A percentile compares a stretch with the other conserved stretches of the same genome.
Evolutionary conservation across 2,329 filamentous ascomycete species (phyloP).

Genomic region (Scolecobasidium constrictum): DNA sequence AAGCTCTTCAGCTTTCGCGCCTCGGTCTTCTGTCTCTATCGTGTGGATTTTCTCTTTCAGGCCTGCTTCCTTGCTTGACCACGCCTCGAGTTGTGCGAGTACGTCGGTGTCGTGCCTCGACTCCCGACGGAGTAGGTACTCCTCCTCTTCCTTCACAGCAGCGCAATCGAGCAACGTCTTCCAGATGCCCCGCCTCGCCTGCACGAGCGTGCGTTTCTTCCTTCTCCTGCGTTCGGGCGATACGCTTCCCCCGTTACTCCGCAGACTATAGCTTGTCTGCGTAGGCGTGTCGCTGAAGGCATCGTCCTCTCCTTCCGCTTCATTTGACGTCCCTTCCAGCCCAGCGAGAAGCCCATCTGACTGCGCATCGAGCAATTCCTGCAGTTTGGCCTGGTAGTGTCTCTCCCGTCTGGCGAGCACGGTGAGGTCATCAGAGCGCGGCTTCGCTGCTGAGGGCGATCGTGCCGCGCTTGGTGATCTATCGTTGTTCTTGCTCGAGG

Average conservation of each 20-base stretch:
- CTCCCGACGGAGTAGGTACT: conserved; percentile 47
- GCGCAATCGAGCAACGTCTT: conserved; percentile 53
- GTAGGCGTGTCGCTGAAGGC: conserved; percentile 40
- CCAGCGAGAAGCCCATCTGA: conserved; percentile 45
- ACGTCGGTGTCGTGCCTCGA: conserved; percentile 46
- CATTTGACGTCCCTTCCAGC: conserved; percentile 25
- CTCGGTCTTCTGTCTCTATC: conserved; percentile 42
- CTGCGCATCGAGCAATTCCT: conserved; percentile 50
- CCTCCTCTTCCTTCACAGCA: conserved; percentile 57
- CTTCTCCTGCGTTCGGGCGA: conserved; percentile 32
- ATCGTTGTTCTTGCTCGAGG: conserved; percentile 5
- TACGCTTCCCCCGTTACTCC: conserved; percentile 40
- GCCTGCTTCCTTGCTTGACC: conserved; percentile 45
- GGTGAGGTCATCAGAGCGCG: conserved; percentile 31
- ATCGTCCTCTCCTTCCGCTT: conserved; percentile 28
- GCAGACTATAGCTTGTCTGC: conserved; percentile 23
- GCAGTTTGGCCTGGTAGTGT: conserved; percentile 45
- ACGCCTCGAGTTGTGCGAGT: conserved; percentile 46
- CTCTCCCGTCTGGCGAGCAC: conserved; percentile 40
- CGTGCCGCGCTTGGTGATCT: background rate
- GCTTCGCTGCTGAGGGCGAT: conserved; percentile 12
- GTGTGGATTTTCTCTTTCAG: conserved; percentile 44
- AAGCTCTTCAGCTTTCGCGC: conserved; percentile 43
- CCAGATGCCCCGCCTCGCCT: conserved; percentile 54
- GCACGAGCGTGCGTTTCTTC: conserved; percentile 45